Percentiles rank a stretch among this genome's conserved stretches.
Evolutionary conservation across 371 early-diverging fungal genomes (phyloP).

Genomic region (Mortierella sp.): DNA sequence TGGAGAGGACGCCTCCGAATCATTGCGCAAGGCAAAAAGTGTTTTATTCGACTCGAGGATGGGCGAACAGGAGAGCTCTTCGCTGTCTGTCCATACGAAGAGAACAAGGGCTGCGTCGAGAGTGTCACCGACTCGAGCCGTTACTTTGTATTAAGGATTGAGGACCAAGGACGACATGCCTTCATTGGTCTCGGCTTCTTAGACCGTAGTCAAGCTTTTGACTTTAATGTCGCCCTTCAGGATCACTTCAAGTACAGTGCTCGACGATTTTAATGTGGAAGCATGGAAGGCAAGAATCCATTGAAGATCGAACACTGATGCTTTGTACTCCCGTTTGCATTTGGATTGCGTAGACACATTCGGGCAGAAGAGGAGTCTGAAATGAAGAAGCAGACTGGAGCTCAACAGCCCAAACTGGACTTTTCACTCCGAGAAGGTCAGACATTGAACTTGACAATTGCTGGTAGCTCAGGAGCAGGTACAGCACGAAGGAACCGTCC

Average conservation of each 20-base stretch:
- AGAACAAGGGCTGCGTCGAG: conserved; percentile 80
- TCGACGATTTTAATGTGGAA: background rate
- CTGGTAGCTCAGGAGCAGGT: conserved; percentile 33
- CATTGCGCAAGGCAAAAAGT: conserved; percentile 73
- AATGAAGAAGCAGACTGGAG: conserved; percentile 57
- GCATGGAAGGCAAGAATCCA: no score
- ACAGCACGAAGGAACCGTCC: conserved; percentile 40
- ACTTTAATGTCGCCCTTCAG: conserved; percentile 92
- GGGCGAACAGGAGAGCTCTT: conserved; percentile 84
- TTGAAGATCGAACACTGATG: background rate
- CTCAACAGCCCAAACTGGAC: conserved; percentile 73
- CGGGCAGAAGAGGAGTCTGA: conserved; percentile 64
- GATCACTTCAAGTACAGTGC: conserved; percentile 66
- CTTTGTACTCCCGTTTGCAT: no score
- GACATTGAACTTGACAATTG: conserved; percentile 83
- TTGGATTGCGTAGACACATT: conserved; percentile 72
- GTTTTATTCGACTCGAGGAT: conserved; percentile 85
- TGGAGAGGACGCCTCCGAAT: conserved; percentile 90
- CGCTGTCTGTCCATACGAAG: conserved; percentile 84
- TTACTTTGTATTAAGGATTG: conserved; percentile 92
- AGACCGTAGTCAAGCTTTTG: conserved; percentile 90
- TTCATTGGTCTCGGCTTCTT: conserved; percentile 91
- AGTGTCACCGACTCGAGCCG: conserved; percentile 90
- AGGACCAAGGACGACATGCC: conserved; percentile 86
- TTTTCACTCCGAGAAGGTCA: conserved; percentile 89